phyloP scores from a whole-genome alignment of 192 early-diverging fungal genomes.

The Jimgerdemannia lactiflua region DNA sequence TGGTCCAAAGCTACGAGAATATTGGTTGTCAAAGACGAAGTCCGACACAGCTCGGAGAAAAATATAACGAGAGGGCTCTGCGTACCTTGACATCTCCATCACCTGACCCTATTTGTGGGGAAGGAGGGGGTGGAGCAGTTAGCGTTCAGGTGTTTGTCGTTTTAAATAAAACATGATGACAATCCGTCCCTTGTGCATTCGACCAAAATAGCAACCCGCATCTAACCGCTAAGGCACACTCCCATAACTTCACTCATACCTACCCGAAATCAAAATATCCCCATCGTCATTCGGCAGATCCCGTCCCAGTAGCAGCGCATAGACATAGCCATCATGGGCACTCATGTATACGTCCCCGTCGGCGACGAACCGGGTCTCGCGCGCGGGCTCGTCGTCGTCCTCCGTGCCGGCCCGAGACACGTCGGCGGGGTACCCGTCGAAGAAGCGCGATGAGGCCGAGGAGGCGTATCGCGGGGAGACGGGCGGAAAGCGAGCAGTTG shows the following conservation, averaged over 20 bases:
- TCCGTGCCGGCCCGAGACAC: conserved; percentile 9
- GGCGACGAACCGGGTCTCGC: conserved; percentile 48
- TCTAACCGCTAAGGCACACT: too few species aligned
- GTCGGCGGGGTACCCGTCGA: conserved; percentile 19
- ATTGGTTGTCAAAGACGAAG: background rate
- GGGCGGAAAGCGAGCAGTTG: background rate
- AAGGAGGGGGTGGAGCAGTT: conserved; percentile 13
- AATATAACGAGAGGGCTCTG: background rate
- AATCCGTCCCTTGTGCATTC: too few species aligned
- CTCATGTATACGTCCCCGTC: conserved; percentile 50
- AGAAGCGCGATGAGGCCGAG: conserved; percentile 2
- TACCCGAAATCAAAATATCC: conserved; percentile 49
- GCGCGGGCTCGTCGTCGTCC: conserved; percentile 39
- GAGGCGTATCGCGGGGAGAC: background rate
- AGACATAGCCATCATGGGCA: conserved; percentile 76
- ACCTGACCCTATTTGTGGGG: conserved; percentile 52
- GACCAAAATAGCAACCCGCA: too few species aligned
- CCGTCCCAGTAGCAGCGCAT: conserved; percentile 52
- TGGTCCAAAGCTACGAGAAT: conserved; percentile 24
- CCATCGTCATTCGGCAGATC: conserved; percentile 47
- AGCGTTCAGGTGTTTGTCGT: background rate
- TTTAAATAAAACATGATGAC: too few species aligned
- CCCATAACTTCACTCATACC: background rate
- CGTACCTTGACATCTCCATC: conserved; percentile 66
- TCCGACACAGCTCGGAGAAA: background rate